Evolutionary conservation across 1,284 basidiomycete species (phyloP).

Genomic region (Pholiota adiposa): DNA sequence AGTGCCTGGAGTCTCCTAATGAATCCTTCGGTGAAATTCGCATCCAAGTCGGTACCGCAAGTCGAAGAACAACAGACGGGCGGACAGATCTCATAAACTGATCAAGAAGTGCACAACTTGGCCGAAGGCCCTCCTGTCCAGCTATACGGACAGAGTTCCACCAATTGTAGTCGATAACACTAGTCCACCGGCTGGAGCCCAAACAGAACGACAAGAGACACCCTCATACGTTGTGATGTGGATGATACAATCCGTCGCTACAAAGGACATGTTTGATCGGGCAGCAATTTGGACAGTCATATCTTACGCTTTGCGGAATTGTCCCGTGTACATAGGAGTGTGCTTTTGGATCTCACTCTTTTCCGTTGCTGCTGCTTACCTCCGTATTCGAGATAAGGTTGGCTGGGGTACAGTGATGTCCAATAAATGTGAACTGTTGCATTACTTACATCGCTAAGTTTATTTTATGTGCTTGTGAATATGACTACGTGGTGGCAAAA

Average conservation of each 20-base stretch:
- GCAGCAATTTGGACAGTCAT: too few species aligned
- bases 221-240: too few species aligned
- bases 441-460: constrained; percentile 5
- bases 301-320: constrained; percentile 75
- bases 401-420: constrained; percentile 70
- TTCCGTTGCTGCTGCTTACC: constrained; percentile 69
- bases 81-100: constrained; percentile 34
- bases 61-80: constrained; percentile 42
- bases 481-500: constrained; percentile 65
- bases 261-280: too few species aligned
- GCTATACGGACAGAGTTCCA: constrained; percentile 43
- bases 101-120: constrained; percentile 26
- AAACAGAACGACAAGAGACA: too few species aligned
- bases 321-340: constrained; percentile 75
- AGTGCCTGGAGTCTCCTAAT: constrained; percentile 70
- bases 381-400: constrained; percentile 85
- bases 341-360: constrained; percentile 61
- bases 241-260: too few species aligned
- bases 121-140: constrained; percentile 49
- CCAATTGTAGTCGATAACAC: constrained; percentile 42
- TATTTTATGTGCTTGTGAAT: neutral
- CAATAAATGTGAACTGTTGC: neutral
- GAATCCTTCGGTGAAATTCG: constrained; percentile 63
- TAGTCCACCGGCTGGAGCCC: constrained; percentile 44
- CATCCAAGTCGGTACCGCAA: constrained; percentile 42